Evolutionary conservation across 2,329 filamentous ascomycete species (phyloP).

Genomic region (Sporothrix schenckii): DNA sequence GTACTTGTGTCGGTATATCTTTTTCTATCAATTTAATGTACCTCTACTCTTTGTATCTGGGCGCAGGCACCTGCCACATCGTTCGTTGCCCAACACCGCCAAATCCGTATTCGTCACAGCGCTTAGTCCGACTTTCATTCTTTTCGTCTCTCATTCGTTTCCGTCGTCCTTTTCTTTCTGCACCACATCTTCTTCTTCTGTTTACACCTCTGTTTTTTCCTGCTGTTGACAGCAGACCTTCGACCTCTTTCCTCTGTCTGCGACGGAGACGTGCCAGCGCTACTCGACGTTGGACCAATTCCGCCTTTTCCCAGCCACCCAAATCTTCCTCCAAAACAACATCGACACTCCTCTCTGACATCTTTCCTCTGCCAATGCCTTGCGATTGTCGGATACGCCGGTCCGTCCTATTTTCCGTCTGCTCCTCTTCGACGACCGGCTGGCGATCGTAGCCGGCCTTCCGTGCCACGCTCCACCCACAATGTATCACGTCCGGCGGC

Average conservation of each 20-base stretch:
- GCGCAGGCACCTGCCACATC: not conserved
- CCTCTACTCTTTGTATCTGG: not conserved
- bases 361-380: not conserved
- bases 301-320: slow-evolving; percentile 17
- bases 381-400: not conserved
- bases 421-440: not conserved
- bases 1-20: not conserved
- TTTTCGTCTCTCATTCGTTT: not conserved
- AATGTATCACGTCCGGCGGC: slow-evolving; percentile 55
- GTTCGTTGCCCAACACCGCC: slow-evolving; percentile 14
- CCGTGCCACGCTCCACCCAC: not conserved
- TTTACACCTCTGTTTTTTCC: not conserved
- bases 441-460: not conserved
- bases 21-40: not conserved
- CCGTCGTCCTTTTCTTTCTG: not conserved
- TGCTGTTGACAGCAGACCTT: slow-evolving; percentile 12
- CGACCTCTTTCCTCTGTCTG: not conserved
- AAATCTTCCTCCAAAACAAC: not conserved
- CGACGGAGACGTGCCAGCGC: slow-evolving; percentile 1
- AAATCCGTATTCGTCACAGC: slow-evolving; percentile 5
- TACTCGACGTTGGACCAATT: not conserved
- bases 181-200: not conserved
- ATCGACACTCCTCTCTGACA: not conserved
- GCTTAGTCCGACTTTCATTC: slow-evolving; percentile 11
- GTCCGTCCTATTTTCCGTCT: not conserved